Conservation (phyloP, 306 rosid species). For the Clitoria ternatea region DNA sequence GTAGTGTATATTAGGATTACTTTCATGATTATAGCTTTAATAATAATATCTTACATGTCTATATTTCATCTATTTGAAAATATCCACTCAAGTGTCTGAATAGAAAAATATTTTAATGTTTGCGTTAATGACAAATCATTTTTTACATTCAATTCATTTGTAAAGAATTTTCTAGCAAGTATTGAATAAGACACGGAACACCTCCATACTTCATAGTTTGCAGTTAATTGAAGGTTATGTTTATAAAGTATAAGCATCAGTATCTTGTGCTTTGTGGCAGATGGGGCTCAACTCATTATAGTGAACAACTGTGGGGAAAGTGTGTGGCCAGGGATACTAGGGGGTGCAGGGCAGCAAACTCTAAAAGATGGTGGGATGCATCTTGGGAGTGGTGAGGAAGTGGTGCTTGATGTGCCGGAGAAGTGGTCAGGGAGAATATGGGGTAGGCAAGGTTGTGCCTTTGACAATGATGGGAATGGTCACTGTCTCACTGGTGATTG, state of each 20-base stretch:
- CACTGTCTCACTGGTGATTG: constrained; percentile 78
- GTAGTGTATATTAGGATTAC: background rate
- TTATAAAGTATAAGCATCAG: background rate
- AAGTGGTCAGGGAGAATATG: constrained; percentile 97
- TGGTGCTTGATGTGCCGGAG: constrained; percentile 55
- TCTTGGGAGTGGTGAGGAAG: constrained; percentile 75
- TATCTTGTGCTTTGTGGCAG: constrained; percentile 37
- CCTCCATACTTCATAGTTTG: too few relatives aligned
- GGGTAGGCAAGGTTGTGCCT: constrained; percentile 89
- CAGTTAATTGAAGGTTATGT: background rate
- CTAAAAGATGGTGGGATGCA: constrained; percentile 80
- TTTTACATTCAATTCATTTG: too few relatives aligned
- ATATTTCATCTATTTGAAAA: too few relatives aligned
- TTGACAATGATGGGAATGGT: constrained; percentile 62
- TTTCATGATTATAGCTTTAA: background rate
- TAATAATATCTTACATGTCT: background rate
- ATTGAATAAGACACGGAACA: too few relatives aligned
- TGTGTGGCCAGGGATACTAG: constrained; percentile 94
- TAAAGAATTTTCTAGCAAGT: too few relatives aligned
- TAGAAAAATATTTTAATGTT: too few relatives aligned
- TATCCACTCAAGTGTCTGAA: too few relatives aligned
- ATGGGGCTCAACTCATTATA: constrained; percentile 76
- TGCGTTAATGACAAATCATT: too few relatives aligned
- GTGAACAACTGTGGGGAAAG: constrained; percentile 85
- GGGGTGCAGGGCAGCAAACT: constrained; percentile 68